Base-by-base conservation (phyloP, 768 basidiomycete genomes). In the Trametes punicea region DNA sequence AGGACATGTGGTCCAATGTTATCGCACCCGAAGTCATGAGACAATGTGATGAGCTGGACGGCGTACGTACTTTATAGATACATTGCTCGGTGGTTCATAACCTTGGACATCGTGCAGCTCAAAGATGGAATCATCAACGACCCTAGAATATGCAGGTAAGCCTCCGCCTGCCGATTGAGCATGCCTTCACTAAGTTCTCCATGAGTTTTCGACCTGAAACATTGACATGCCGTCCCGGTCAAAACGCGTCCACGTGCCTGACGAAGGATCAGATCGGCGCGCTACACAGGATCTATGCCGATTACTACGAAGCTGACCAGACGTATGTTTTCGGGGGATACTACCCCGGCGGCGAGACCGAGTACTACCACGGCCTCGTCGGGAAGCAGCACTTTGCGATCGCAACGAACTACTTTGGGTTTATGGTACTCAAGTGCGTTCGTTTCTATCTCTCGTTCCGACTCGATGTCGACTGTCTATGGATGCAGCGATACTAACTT, bases 21-120 rank as follows among this genome's bases (percentile, higher is more conserved):
- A 63, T 72, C 20, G 63, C 64, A 20, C 56, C 66, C 11, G 71
- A 72, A 50, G 66, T 70, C 9, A 53, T 72, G 46, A 57, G 61
- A 26, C 71, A 72, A 52, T 72, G 71, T 46, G 71, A 72, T 46
- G 60, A 30, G 3, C 40, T 70, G 20, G 71, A 72, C 52, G 71
- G 71, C 13, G 64, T 69, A 33, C 21, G 60, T 48, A 10, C 15
- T 3, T 27, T 20, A 33, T 18, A 21, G 26, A 6, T 44, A 13
- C 21, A 8, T 16, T 9, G 11, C 23, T 15, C 16, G 30, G 15
- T 34, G 27, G 46, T 36, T 45, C 6, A 38, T 13, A 11, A 31
- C n/a, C 2, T 30, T 27, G 27, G 20, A 20, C 15, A 20, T 9
- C n/a, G 20, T 29, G 50, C 33, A 67, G 64, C 47, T 67, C n/a